These are phyloP conservation scores for Spizellomyces punctatus DNA, from an alignment of 192 early-diverging fungal genomes.

Conservation along the genomic window DNA sequence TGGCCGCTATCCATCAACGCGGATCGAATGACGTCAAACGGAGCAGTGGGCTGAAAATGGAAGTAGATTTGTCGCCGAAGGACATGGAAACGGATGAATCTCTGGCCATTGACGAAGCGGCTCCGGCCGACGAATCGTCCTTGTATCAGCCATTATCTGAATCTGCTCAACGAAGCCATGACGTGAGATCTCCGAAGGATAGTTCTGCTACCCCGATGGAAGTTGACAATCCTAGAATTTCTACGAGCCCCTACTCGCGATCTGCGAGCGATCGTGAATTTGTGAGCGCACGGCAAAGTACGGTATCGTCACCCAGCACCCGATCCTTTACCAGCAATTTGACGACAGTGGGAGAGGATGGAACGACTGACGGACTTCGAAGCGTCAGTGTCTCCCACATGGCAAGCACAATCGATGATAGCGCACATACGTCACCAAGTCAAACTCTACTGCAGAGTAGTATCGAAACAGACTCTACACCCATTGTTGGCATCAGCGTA, in stretches of 20 bases:
- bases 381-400: too few species aligned
- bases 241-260: too few species aligned
- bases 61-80: neutral
- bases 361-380: neutral
- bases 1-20: slow-evolving; percentile 49
- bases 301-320: slow-evolving; percentile 6
- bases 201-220: too few species aligned
- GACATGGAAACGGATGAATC: slow-evolving; percentile 6
- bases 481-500: too few species aligned
- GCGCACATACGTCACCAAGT: too few species aligned
- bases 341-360: slow-evolving; percentile 5
- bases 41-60: slow-evolving; percentile 8
- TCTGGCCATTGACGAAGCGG: neutral
- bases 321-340: slow-evolving; percentile 4
- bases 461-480: too few species aligned
- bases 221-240: too few species aligned
- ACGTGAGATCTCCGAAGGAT: neutral
- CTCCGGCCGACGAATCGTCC: neutral
- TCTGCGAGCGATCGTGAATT: slow-evolving; percentile 26
- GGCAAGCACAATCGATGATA: too few species aligned
- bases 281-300: slow-evolving; percentile 31
- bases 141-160: neutral
- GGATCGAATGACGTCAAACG: slow-evolving; percentile 26
- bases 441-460: too few species aligned
- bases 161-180: neutral